Conservation (phyloP, 2,329 filamentous ascomycete genomes). For the Domatiomyces catenatus region DNA sequence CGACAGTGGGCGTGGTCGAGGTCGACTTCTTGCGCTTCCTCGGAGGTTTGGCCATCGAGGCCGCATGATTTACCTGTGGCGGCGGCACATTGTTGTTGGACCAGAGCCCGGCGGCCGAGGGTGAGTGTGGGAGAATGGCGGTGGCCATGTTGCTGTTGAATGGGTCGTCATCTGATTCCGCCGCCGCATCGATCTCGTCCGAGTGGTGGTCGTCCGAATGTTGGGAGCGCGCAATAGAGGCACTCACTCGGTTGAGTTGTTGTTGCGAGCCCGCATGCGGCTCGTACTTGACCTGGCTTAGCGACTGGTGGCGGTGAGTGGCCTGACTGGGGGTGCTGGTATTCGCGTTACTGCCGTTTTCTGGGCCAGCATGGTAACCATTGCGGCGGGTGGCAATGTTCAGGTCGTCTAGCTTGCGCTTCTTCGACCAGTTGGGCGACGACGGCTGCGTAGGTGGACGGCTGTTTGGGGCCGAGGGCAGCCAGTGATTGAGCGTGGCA, state of each 20-base stretch:
- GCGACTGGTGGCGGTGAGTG: not conserved
- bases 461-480: slow-evolving; percentile 7
- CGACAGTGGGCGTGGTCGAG: slow-evolving; percentile 2
- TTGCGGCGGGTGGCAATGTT: not conserved
- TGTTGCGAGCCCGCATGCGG: not conserved
- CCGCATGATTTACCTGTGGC: slow-evolving; percentile 2
- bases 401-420: slow-evolving; percentile 4
- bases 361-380: not conserved
- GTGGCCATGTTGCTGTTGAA: not conserved
- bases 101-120: slow-evolving; percentile 10
- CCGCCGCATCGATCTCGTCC: not conserved
- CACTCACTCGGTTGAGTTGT: not conserved
- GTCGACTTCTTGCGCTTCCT: slow-evolving; percentile 5
- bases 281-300: not conserved
- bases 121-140: slow-evolving; percentile 6
- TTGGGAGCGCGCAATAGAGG: not conserved
- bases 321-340: not conserved
- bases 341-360: not conserved
- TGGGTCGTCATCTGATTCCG: not conserved
- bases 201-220: not conserved
- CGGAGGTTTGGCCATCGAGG: slow-evolving; percentile 4
- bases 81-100: slow-evolving; percentile 7
- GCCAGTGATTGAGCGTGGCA: slow-evolving; percentile 1
- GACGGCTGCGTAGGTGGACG: slow-evolving; percentile 16
- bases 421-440: slow-evolving; percentile 14